A percentile compares a stretch with the other conserved stretches of the same genome.
phyloP scores from a whole-genome alignment of 2,329 filamentous ascomycete genomes.

The Aspergillus tubingensis region DNA sequence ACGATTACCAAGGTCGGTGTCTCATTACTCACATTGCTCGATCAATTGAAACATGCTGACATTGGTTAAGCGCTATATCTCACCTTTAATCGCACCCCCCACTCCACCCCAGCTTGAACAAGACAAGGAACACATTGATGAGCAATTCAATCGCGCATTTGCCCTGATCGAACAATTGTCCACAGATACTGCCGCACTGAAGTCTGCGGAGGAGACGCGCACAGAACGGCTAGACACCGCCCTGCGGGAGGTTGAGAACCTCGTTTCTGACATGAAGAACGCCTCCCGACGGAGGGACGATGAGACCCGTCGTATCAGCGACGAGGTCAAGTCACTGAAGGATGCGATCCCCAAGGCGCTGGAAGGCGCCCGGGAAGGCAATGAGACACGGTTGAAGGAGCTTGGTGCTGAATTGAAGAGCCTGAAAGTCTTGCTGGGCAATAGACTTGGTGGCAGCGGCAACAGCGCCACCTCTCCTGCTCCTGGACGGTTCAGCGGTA shows the following conservation, averaged over 20 bases:
- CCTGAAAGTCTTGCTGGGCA: conserved; percentile 80
- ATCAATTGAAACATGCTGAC: conserved; percentile 16
- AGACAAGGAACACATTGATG: conserved; percentile 90
- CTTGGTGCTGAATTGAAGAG: conserved; percentile 86
- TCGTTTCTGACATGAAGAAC: conserved; percentile 78
- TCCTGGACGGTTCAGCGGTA: conserved; percentile 33
- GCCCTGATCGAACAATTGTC: conserved; percentile 86
- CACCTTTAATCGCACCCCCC: conserved; percentile 86
- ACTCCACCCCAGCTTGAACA: conserved; percentile 91
- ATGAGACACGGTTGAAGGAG: conserved; percentile 79
- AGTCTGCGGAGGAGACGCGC: conserved; percentile 79
- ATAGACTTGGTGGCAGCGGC: conserved; percentile 53
- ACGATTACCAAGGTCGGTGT: conserved; percentile 74
- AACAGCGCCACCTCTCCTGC: conserved; percentile 32
- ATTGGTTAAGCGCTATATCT: conserved; percentile 72
- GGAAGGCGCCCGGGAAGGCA: conserved; percentile 80
- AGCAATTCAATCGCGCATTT: conserved; percentile 91
- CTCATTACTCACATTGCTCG: neutral
- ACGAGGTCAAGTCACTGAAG: conserved; percentile 81
- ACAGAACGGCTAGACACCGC: conserved; percentile 81
- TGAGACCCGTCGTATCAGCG: conserved; percentile 79
- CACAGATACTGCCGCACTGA: conserved; percentile 85
- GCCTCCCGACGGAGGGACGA: conserved; percentile 81
- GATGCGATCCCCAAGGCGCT: conserved; percentile 86
- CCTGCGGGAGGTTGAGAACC: conserved; percentile 78